Base-by-base conservation (phyloP, 1,139 yeast genomes). In the Lodderomyces margitis region DNA sequence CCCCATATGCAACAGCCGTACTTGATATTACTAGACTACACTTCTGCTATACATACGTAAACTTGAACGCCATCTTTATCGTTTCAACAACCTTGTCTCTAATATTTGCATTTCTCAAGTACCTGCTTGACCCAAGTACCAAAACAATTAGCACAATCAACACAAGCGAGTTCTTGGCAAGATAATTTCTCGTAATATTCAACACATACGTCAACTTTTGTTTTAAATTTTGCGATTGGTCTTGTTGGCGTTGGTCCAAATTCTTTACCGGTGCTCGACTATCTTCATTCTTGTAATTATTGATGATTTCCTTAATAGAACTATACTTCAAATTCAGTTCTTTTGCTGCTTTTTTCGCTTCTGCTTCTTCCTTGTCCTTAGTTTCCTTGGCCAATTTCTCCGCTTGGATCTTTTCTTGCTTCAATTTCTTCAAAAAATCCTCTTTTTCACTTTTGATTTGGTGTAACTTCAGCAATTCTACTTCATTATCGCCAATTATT, bases 41-140 rank as follows among this genome's bases (percentile, higher is more conserved):
- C 17, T 3, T 12, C 5, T 5, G 12, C 16, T 52, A 68, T 43
- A 69, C 54, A 47, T 69, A 72, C 36, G 68, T 68, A 37, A 72
- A 64, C 51, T 70, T 67, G 52, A 72, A 68, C 8, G 78, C 78
- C 78, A 72, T 72, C 45, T 55, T 55, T 19, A 72, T 48, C 0
- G 75, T 70, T 39, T 71, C 74, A 41, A 56, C 54, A 16, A 70
- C 35, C 40, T 56, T 64, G 31, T 68, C 64, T 41, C 56, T 58
- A 14, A 70, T 37, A 44, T 64, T 62, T 5, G 62, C 49, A 42
- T 55, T 61, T 33, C 55, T 58, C 21, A 55, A 45, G 23, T 59
- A 50, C 36, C 54, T 51, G 10, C 56, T 44, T 2, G 60, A 50
- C 1, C 61, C 46, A 10, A 69, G 45, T 14, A 60, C 43, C 5